phyloP scores from a whole-genome alignment of 2,329 filamentous ascomycete genomes.

The Botrytis fabae region DNA sequence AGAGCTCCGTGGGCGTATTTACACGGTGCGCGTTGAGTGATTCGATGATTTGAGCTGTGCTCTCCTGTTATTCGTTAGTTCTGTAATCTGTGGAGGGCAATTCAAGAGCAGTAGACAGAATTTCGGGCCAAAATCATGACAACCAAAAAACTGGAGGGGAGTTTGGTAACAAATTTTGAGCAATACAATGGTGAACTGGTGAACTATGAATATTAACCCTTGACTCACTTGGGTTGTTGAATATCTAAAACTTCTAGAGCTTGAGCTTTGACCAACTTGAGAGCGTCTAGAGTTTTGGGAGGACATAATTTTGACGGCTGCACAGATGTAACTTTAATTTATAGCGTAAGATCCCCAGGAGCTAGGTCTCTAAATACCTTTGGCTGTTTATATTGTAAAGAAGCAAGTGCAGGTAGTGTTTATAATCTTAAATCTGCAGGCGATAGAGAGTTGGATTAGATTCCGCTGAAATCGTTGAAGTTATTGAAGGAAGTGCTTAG shows the following conservation, averaged over 20 bases:
- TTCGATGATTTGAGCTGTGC: conserved; percentile 55
- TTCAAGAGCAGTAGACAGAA: neutral
- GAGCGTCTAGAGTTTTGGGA: conserved; percentile 29
- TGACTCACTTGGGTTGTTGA: conserved; percentile 38
- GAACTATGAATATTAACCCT: conserved; percentile 18
- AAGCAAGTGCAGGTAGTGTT: no score
- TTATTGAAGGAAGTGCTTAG: neutral
- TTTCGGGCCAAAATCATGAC: neutral
- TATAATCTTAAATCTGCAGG: no score
- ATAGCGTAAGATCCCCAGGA: neutral
- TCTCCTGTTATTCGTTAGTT: conserved; percentile 30
- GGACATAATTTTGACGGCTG: conserved; percentile 26
- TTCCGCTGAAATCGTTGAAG: neutral
- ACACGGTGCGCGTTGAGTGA: conserved; percentile 66
- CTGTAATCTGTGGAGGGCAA: neutral
- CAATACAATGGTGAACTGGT: conserved; percentile 25
- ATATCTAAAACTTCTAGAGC: conserved; percentile 29
- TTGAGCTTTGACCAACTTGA: conserved; percentile 22
- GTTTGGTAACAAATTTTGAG: neutral
- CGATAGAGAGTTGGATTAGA: neutral
- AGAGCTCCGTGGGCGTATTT: conserved; percentile 71
- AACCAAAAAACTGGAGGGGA: neutral
- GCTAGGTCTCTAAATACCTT: neutral
- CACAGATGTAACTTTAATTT: neutral
- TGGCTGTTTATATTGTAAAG: neutral